Percentiles rank a stretch among this genome's conserved stretches.
Evolutionary conservation across 2,329 filamentous ascomycete species (phyloP).

Genomic region (Arthrinium puccinioides): DNA sequence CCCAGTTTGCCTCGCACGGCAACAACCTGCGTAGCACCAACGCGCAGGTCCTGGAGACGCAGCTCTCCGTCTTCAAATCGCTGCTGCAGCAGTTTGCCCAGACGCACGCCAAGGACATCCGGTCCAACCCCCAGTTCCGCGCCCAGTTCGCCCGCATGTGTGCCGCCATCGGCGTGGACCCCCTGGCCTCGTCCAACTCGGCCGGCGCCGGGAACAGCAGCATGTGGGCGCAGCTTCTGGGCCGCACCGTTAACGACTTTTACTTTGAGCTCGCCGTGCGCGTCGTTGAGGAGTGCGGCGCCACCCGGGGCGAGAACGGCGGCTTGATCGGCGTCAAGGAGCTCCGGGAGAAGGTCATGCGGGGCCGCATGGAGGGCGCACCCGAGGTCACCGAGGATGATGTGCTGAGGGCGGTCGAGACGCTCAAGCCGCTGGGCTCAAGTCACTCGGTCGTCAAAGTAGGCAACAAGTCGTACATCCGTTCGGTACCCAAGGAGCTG

Average conservation of each 20-base stretch:
- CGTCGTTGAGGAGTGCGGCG: conserved; percentile 85
- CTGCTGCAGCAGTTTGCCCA: conserved; percentile 91
- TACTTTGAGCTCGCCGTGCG: conserved; percentile 97
- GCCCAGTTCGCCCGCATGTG: conserved; percentile 99
- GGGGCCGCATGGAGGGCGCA: conserved; percentile 66
- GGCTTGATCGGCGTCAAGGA: conserved; percentile 82
- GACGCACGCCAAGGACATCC: conserved; percentile 92
- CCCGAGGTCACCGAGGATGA: conserved; percentile 87
- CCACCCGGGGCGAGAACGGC: conserved; percentile 83
- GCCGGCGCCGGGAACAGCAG: conserved; percentile 49
- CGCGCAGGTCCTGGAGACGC: conserved; percentile 78
- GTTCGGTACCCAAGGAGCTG: conserved; percentile 89
- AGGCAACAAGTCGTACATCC: conserved; percentile 78
- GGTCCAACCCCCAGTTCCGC: conserved; percentile 88
- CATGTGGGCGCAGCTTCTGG: conserved; percentile 89
- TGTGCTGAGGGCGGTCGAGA: conserved; percentile 80
- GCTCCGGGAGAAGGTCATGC: conserved; percentile 67
- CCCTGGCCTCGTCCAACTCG: conserved; percentile 57
- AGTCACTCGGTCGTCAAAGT: conserved; percentile 81
- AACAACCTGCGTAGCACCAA: conserved; percentile 78
- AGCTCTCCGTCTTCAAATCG: conserved; percentile 93
- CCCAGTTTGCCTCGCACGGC: conserved; percentile 88
- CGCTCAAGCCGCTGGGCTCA: conserved; percentile 78
- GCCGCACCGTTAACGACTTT: conserved; percentile 91
- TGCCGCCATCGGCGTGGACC: conserved; percentile 91